Percentiles rank a stretch among this genome's conserved stretches.
These are phyloP conservation scores for Apiospora phragmitis DNA, from an alignment of 2,329 filamentous ascomycete species.

Conservation along the genomic window DNA sequence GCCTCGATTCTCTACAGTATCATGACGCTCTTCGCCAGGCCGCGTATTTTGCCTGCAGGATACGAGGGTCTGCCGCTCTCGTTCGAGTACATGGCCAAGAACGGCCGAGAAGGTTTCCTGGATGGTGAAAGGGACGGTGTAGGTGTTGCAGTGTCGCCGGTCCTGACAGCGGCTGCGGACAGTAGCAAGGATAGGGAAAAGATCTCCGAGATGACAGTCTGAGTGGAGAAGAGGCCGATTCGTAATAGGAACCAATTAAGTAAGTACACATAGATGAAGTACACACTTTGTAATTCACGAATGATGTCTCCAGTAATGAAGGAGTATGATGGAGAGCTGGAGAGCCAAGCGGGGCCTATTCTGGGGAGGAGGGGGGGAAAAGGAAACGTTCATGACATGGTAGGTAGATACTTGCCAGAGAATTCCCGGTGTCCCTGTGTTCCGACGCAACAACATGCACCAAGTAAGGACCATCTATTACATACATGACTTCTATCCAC, in stretches of 20 bases:
- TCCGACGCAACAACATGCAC: not conserved
- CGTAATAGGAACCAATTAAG: not conserved
- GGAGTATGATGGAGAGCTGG: not conserved
- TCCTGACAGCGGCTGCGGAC: not conserved
- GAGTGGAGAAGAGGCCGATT: not conserved
- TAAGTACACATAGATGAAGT: not conserved
- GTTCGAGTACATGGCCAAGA: slow-evolving; percentile 12
- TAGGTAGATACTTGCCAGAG: too few species aligned
- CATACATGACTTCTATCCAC: too few species aligned
- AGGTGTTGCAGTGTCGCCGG: not conserved
- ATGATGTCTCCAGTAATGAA: not conserved
- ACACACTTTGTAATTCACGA: not conserved
- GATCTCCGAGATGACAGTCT: not conserved
- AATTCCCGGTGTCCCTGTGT: not conserved
- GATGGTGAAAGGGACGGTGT: slow-evolving; percentile 9
- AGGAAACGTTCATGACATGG: too few species aligned
- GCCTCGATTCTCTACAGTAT: slow-evolving; percentile 1
- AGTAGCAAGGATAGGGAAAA: not conserved
- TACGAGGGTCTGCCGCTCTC: slow-evolving; percentile 9
- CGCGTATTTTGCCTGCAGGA: slow-evolving; percentile 1
- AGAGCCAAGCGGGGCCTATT: not conserved
- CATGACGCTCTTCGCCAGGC: not conserved
- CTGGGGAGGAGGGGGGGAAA: not conserved
- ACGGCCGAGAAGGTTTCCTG: slow-evolving; percentile 12
- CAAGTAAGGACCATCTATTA: not conserved